Conservation (phyloP, 106 monocot species). For the Apostasia ramifera region DNA sequence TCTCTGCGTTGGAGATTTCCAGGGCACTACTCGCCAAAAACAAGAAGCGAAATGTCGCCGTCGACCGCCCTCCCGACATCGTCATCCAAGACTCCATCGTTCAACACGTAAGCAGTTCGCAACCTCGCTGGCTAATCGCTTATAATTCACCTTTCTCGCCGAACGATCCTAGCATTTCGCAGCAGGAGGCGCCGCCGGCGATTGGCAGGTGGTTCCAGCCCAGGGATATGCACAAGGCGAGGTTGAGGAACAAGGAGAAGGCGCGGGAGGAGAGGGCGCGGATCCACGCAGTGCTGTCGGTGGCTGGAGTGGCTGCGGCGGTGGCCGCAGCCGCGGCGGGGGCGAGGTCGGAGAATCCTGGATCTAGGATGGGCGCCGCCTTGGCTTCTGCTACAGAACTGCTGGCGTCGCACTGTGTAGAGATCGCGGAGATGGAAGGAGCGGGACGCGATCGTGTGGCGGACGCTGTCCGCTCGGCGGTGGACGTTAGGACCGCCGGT, state of each 20-base stretch:
- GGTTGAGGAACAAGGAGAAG: slow-evolving; percentile 48
- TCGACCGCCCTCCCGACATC: not conserved
- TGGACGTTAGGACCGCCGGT: slow-evolving; percentile 48
- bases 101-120: not conserved
- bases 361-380: slow-evolving; percentile 40
- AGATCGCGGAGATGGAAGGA: slow-evolving; percentile 65
- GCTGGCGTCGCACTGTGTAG: slow-evolving; percentile 78
- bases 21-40: slow-evolving; percentile 48
- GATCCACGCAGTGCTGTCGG: slow-evolving; percentile 58
- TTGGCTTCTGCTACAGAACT: slow-evolving; percentile 72
- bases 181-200: not conserved
- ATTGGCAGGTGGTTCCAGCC: slow-evolving; percentile 38
- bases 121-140: not conserved
- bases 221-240: slow-evolving; percentile 20
- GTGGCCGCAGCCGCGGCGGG: slow-evolving; percentile 45
- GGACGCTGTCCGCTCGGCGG: slow-evolving; percentile 48
- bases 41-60: slow-evolving; percentile 8
- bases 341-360: slow-evolving; percentile 12
- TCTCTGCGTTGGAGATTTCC: slow-evolving; percentile 81
- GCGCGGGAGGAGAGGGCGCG: slow-evolving; percentile 50
- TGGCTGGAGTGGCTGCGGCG: slow-evolving; percentile 81
- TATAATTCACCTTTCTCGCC: not conserved
- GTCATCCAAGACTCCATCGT: not conserved
- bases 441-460: slow-evolving; percentile 36
- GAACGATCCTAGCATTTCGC: not conserved